Percentiles rank a stretch among this genome's conserved stretches.
phyloP scores from a whole-genome alignment of 352 stramenopile species.

The Elongisporangium undulatum region DNA sequence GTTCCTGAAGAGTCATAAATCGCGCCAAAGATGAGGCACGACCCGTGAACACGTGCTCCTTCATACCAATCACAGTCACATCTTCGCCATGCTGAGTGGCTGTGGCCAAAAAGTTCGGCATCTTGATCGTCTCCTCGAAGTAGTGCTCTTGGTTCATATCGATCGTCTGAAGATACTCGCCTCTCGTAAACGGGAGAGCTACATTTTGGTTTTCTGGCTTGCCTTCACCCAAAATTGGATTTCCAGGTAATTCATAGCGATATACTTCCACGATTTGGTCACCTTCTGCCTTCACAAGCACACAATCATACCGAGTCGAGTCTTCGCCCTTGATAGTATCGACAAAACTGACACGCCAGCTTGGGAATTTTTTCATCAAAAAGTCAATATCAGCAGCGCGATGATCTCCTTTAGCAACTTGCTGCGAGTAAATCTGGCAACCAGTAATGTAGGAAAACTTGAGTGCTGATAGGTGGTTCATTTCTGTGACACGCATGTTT shows the following conservation, averaged over 20 bases:
- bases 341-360: conserved; percentile 87
- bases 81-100: conserved; percentile 48
- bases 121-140: conserved; percentile 86
- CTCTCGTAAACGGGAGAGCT: conserved; percentile 78
- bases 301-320: conserved; percentile 55
- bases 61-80: conserved; percentile 87
- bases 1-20: conserved; percentile 86
- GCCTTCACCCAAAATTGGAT: conserved; percentile 84
- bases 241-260: conserved; percentile 82
- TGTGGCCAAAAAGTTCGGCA: conserved; percentile 83
- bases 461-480: conserved; percentile 80
- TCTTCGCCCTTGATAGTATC: conserved; percentile 56
- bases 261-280: conserved; percentile 87
- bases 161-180: conserved; percentile 87
- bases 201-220: conserved; percentile 90
- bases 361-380: conserved; percentile 86
- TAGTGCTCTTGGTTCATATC: conserved; percentile 92
- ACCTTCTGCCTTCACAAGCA: conserved; percentile 76
- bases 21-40: conserved; percentile 79
- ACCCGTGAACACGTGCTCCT: conserved; percentile 86
- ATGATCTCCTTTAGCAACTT: conserved; percentile 67
- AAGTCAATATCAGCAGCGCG: conserved; percentile 88
- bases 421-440: conserved; percentile 86
- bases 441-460: conserved; percentile 89
- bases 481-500: conserved; percentile 68